These are phyloP conservation scores for Carallia pectinifolia DNA, from an alignment of 345 rosid genomes.

Conservation along the genomic window DNA sequence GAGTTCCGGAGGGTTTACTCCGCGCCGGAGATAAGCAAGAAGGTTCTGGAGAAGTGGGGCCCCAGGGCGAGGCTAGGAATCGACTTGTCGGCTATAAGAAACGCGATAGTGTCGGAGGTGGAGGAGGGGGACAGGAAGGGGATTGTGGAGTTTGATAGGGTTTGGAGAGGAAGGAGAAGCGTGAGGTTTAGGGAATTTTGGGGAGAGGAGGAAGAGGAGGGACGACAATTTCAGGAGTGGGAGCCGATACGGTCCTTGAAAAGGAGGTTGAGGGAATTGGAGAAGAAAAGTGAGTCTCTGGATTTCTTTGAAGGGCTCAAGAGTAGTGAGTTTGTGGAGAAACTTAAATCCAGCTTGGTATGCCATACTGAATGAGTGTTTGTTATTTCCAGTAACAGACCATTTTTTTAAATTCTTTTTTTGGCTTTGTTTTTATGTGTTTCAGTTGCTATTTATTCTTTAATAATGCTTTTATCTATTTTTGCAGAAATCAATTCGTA, in stretches of 20 bases:
- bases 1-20: conserved; percentile 92
- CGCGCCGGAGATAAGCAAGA: conserved; percentile 84
- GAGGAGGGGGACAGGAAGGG: conserved; percentile 31
- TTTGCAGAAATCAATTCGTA: conserved; percentile 76
- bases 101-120: conserved; percentile 67
- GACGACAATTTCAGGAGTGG: conserved; percentile 57
- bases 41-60: conserved; percentile 80
- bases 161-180: conserved; percentile 45
- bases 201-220: conserved; percentile 43
- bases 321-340: conserved; percentile 75
- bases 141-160: conserved; percentile 43
- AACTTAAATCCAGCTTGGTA: conserved; percentile 88
- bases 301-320: conserved; percentile 71
- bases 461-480: not conserved
- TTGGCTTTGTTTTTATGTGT: not conserved
- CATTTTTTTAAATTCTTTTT: not conserved
- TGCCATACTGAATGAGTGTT: conserved; percentile 1
- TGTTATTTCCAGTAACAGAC: not conserved
- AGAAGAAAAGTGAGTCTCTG: conserved; percentile 56
- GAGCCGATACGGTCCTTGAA: conserved; percentile 74
- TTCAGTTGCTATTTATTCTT: not conserved
- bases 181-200: conserved; percentile 51
- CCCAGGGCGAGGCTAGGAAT: conserved; percentile 70
- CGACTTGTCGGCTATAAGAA: conserved; percentile 76
- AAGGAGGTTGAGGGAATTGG: conserved; percentile 70